These are phyloP conservation scores for Sugiyamaella xylanicola DNA, from an alignment of 1,139 yeast genomes.

Conservation along the genomic window DNA sequence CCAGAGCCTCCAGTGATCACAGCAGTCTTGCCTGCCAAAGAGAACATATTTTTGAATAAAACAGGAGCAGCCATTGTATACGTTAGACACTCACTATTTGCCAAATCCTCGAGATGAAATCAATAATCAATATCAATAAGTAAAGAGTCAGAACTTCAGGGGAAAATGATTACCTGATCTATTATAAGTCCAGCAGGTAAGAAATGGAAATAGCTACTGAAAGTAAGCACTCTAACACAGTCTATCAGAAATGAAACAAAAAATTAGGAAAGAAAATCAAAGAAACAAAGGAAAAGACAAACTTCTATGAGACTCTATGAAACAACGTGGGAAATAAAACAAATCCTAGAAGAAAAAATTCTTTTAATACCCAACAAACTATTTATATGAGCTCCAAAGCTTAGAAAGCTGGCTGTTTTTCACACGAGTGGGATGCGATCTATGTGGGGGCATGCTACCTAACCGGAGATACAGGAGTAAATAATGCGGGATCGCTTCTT, in stretches of 20 bases:
- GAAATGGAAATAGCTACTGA: too few species aligned
- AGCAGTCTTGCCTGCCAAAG: conserved; percentile 69
- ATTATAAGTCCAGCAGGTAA: too few species aligned
- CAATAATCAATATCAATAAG: background rate
- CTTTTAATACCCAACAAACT: background rate
- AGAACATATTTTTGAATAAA: conserved; percentile 28
- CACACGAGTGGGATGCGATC: background rate
- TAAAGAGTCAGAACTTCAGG: background rate
- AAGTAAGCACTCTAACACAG: too few species aligned
- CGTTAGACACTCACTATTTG: background rate
- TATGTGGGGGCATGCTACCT: background rate
- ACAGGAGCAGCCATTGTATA: conserved; percentile 7
- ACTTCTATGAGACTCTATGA: too few species aligned
- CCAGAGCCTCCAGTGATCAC: conserved; percentile 84
- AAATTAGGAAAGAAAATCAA: too few species aligned
- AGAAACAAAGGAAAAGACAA: too few species aligned
- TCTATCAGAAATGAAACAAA: too few species aligned
- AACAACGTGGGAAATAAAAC: too few species aligned
- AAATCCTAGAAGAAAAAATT: background rate
- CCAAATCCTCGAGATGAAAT: too few species aligned
- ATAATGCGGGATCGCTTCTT: conserved; percentile 3
- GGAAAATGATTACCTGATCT: too few species aligned
- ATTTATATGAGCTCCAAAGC: too few species aligned
- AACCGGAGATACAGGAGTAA: background rate
- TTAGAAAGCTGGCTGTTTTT: background rate